Conservation (phyloP, 768 basidiomycete genomes). For the Candolleomyces aberdarensis region DNA sequence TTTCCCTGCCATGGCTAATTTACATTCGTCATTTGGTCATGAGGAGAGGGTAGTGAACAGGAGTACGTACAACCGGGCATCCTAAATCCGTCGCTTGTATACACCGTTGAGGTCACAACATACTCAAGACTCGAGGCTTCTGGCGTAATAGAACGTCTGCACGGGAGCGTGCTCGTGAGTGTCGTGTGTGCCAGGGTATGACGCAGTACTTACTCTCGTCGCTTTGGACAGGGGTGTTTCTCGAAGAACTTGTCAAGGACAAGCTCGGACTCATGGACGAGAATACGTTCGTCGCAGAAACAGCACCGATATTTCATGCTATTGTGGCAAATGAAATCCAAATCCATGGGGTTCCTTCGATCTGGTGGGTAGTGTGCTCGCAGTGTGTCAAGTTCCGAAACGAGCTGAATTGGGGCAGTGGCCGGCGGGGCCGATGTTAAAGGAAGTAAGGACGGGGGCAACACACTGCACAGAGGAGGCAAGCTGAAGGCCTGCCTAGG, state of each 20-base stretch:
- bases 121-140: not conserved
- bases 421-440: not conserved
- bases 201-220: not conserved
- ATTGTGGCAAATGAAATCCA: constrained; percentile 4
- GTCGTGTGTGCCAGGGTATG: not conserved
- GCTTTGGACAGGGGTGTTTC: not conserved
- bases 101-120: no score
- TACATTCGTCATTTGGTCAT: not conserved
- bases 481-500: not conserved
- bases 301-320: not conserved
- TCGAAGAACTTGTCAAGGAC: constrained; percentile 2
- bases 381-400: not conserved
- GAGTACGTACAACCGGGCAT: not conserved
- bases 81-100: no score
- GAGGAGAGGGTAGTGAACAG: not conserved
- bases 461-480: not conserved
- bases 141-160: not conserved
- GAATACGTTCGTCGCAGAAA: not conserved
- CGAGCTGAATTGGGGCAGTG: not conserved
- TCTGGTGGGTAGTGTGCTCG: not conserved
- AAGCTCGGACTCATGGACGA: not conserved
- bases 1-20: not conserved
- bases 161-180: not conserved
- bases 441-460: not conserved
- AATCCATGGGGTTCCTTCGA: not conserved